Conservation (phyloP, 768 basidiomycete genomes). For the Mycena haematopus region DNA sequence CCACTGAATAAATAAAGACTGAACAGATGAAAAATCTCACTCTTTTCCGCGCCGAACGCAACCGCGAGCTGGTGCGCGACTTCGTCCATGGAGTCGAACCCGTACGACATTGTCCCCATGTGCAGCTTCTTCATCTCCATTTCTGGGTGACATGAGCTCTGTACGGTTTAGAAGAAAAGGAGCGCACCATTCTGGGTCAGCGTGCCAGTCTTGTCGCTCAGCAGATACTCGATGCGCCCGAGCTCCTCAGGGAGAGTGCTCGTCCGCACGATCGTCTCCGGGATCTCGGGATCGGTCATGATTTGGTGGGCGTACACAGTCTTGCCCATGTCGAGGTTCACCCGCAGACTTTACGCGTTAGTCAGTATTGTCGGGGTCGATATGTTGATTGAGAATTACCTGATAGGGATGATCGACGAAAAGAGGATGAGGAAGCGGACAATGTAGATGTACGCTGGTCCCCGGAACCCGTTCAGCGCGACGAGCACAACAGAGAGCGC, state of each 20-base stretch:
- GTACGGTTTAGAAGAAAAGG: not conserved
- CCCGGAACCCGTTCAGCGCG: conserved; percentile 94
- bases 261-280: conserved; percentile 95
- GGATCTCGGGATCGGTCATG: conserved; percentile 92
- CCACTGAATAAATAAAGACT: conserved; percentile 1
- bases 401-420: conserved; percentile 99
- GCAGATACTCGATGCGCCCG: conserved; percentile 91
- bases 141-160: conserved; percentile 54
- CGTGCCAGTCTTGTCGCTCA: conserved; percentile 98
- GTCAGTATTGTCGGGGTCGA: not conserved
- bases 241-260: conserved; percentile 97
- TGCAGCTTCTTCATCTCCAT: conserved; percentile 99
- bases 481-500: conserved; percentile 90
- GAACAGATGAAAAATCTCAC: conserved; percentile 40
- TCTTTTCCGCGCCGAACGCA: conserved; percentile 77
- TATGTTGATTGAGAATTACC: conserved; percentile 55
- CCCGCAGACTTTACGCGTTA: conserved; percentile 80
- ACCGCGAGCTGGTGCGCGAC: conserved; percentile 89
- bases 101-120: conserved; percentile 98
- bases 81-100: conserved; percentile 98
- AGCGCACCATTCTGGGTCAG: conserved; percentile 91
- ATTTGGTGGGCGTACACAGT: conserved; percentile 97
- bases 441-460: conserved; percentile 95
- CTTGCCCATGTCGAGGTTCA: conserved; percentile 99
- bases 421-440: conserved; percentile 97